These are phyloP conservation scores for Backusella morwellensis DNA, from an alignment of 192 early-diverging fungal genomes.

Conservation along the genomic window DNA sequence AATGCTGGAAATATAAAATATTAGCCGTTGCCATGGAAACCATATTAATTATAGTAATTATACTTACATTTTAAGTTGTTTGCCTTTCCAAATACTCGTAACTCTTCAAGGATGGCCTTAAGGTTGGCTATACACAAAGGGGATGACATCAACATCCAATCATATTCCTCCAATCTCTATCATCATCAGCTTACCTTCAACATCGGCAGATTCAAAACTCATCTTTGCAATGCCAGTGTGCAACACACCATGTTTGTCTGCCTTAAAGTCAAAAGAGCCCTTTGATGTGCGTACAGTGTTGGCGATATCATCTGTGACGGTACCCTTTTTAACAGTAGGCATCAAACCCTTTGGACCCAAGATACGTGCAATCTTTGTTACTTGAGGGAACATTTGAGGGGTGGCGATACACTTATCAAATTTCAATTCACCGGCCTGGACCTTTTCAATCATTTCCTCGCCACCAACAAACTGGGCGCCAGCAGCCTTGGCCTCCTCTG, in stretches of 20 bases:
- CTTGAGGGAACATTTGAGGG: constrained; percentile 83
- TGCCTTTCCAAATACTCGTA: constrained; percentile 55
- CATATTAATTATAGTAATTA: neutral
- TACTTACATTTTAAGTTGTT: constrained; percentile 49
- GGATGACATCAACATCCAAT: neutral
- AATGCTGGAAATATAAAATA: constrained; percentile 35
- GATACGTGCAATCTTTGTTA: constrained; percentile 84
- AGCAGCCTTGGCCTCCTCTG: constrained; percentile 74
- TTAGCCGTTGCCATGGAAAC: neutral
- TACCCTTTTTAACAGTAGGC: constrained; percentile 86
- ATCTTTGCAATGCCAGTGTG: constrained; percentile 54
- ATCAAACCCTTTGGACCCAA: constrained; percentile 96
- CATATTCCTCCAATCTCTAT: neutral
- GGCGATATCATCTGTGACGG: constrained; percentile 77
- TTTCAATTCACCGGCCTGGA: constrained; percentile 56
- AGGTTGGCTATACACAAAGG: constrained; percentile 46
- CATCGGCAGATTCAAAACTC: constrained; percentile 17
- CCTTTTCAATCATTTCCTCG: constrained; percentile 76
- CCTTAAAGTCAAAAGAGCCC: constrained; percentile 73
- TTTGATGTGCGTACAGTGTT: constrained; percentile 61
- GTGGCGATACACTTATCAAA: constrained; percentile 90
- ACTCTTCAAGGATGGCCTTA: constrained; percentile 55
- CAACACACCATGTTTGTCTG: constrained; percentile 70
- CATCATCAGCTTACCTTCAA: neutral
- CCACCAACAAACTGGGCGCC: constrained; percentile 87